Evolutionary conservation across 2,329 filamentous ascomycete species (phyloP).

Genomic region (Penicillium sclerotigenum): DNA sequence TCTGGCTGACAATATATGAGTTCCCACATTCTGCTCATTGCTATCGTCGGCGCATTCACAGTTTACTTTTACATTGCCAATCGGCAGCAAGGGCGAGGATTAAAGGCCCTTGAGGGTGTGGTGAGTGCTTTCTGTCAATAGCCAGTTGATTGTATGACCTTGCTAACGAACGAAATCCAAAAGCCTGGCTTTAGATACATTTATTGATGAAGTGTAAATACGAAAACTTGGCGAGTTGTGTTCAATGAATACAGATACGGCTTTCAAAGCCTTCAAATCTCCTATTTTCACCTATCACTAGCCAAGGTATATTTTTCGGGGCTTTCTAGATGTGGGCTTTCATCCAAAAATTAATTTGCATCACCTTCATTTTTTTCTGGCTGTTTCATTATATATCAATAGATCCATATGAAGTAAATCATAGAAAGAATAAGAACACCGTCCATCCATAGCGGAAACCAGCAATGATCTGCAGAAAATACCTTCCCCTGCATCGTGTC

Average conservation of each 20-base stretch:
- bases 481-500: too few relatives aligned
- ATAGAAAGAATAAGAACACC: too few relatives aligned
- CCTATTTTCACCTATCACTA: not conserved
- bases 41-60: constrained; percentile 51
- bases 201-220: constrained; percentile 21
- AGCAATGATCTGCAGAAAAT: too few relatives aligned
- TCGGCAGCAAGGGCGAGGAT: constrained; percentile 46
- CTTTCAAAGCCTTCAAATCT: not conserved
- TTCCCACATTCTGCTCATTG: constrained; percentile 60
- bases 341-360: not conserved
- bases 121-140: constrained; percentile 22
- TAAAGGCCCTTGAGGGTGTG: constrained; percentile 50
- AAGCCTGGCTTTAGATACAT: constrained; percentile 36
- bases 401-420: too few relatives aligned
- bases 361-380: too few relatives aligned
- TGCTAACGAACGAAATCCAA: constrained; percentile 1
- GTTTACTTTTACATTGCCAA: constrained; percentile 55
- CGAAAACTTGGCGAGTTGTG: not conserved
- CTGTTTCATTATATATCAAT: not conserved
- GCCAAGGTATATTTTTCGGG: not conserved
- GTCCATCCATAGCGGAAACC: too few relatives aligned
- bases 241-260: not conserved
- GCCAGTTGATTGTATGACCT: not conserved
- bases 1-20: constrained; percentile 22
- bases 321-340: not conserved